Percentiles rank a stretch among this genome's conserved stretches.
Evolutionary conservation across 495 filamentous ascomycete species (phyloP).

Genomic region (Margaritispora aquatica): DNA sequence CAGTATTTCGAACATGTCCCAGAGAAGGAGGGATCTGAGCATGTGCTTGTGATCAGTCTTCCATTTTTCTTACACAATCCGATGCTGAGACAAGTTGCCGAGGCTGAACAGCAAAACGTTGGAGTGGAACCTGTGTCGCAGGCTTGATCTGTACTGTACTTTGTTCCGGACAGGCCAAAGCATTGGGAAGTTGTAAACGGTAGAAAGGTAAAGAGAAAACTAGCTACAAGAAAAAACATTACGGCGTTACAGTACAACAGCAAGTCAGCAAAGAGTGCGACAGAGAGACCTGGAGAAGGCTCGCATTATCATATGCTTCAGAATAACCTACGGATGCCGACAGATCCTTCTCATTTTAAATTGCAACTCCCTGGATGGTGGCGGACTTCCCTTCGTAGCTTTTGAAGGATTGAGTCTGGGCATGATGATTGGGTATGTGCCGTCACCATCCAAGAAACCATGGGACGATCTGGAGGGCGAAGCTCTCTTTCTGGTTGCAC

Average conservation of each 20-base stretch:
- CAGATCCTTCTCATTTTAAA: slow-evolving; percentile 4
- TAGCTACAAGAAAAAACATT: background rate
- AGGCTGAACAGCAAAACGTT: slow-evolving; percentile 4
- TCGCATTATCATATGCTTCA: background rate
- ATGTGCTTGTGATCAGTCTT: background rate
- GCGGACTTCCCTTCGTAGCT: background rate
- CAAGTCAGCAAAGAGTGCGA: background rate
- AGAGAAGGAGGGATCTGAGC: background rate
- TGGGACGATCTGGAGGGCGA: background rate
- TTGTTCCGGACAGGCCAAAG: background rate
- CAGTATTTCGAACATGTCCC: background rate
- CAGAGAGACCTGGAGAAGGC: background rate
- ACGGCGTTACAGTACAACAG: background rate
- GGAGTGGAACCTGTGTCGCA: background rate
- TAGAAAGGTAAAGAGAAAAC: background rate
- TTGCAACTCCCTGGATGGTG: background rate
- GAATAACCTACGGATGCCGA: background rate
- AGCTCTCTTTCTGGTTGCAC: background rate
- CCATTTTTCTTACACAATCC: background rate
- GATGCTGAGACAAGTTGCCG: background rate
- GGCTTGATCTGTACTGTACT: slow-evolving; percentile 1
- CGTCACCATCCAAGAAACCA: background rate
- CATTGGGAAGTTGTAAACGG: background rate
- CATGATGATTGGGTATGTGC: background rate
- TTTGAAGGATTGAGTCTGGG: background rate